A percentile compares a stretch with the other conserved stretches of the same genome.
Conservation (phyloP, 2,329 filamentous ascomycete genomes). For the Dactylonectria estremocensis region DNA sequence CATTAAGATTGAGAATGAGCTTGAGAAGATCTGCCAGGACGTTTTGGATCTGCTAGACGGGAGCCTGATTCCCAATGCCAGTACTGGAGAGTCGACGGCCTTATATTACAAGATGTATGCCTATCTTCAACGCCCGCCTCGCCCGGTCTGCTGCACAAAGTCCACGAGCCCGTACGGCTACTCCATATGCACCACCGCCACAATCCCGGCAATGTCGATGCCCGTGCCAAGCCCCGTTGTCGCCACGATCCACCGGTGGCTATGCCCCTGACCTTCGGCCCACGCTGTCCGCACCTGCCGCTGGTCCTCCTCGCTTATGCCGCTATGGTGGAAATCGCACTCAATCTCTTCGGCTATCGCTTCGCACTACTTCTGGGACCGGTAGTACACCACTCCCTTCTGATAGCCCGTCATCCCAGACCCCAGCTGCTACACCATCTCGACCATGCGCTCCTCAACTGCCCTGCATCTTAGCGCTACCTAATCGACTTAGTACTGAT, state of each 20-base stretch:
- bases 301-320: no score
- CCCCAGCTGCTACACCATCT: neutral
- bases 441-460: neutral
- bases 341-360: no score
- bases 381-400: slow-evolving; percentile 2
- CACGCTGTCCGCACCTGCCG: no score
- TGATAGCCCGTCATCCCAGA: neutral
- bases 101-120: no score
- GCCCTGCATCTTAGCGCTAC: no score
- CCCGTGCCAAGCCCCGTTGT: neutral
- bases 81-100: slow-evolving; percentile 97
- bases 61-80: slow-evolving; percentile 93
- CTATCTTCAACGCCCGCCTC: neutral
- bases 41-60: slow-evolving; percentile 95
- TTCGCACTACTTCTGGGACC: slow-evolving; percentile 2
- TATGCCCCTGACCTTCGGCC: no score
- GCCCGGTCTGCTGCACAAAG: slow-evolving; percentile 15
- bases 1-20: slow-evolving; percentile 96
- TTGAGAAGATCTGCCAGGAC: slow-evolving; percentile 98
- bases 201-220: neutral
- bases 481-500: neutral
- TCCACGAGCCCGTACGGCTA: no score
- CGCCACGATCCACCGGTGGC: neutral
- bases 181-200: neutral
- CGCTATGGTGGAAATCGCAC: no score